phyloP scores from a whole-genome alignment of 2,329 filamentous ascomycete species.

The Lecanicillium sp. region DNA sequence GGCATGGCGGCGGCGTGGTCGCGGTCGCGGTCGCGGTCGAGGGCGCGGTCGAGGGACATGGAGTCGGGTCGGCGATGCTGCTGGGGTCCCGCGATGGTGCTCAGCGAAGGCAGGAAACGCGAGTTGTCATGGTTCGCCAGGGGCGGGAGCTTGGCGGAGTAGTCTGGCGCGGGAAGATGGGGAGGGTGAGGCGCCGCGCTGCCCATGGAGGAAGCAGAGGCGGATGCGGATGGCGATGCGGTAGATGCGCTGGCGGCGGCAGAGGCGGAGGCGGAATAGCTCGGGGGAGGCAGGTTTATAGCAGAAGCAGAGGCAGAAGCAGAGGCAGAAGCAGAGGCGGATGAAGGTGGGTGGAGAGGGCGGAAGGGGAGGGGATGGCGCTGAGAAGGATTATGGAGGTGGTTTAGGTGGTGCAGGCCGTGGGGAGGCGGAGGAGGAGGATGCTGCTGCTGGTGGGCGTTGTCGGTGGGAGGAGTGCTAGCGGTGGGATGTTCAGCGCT shows the following conservation, averaged over 20 bases:
- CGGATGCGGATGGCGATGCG: neutral
- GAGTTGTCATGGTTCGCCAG: constrained; percentile 23
- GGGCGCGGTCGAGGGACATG: constrained; percentile 10
- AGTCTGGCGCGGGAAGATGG: constrained; percentile 21
- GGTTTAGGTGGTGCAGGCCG: constrained; percentile 16
- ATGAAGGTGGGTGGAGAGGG: neutral
- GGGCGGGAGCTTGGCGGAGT: constrained; percentile 21
- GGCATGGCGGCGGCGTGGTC: neutral
- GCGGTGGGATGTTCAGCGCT: constrained; percentile 7
- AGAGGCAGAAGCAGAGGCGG: neutral
- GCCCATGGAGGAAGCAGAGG: constrained; percentile 6
- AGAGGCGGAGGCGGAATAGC: neutral
- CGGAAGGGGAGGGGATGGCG: constrained; percentile 20
- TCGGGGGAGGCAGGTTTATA: constrained; percentile 7
- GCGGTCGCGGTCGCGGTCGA: constrained; percentile 2
- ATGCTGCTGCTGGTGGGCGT: constrained; percentile 6
- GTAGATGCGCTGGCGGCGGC: neutral
- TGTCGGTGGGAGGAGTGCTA: neutral
- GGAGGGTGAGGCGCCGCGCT: constrained; percentile 9
- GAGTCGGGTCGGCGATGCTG: constrained; percentile 17
- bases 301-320: neutral
- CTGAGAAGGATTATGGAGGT: constrained; percentile 13
- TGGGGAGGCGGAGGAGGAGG: constrained; percentile 20
- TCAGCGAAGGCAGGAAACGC: constrained; percentile 31
- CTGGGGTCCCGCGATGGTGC: constrained; percentile 28